Percentiles rank a stretch among this genome's conserved stretches.
Conservation (phyloP, 345 rosid species). For the Salix brachista region DNA sequence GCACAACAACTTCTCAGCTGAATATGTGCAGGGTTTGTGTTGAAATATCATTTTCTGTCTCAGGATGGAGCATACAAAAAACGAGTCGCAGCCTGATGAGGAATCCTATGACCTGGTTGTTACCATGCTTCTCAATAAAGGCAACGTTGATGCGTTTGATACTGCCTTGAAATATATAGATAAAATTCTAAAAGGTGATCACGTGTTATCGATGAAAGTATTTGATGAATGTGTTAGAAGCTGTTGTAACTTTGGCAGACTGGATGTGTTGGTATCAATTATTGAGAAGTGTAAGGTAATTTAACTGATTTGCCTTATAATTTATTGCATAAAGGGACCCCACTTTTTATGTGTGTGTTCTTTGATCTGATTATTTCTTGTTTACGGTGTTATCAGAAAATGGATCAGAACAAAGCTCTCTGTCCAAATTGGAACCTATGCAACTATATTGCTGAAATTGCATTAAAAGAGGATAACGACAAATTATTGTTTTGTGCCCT, state of each 20-base stretch:
- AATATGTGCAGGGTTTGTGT: background rate
- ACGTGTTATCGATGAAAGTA: slow-evolving; percentile 46
- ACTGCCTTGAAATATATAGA: slow-evolving; percentile 66
- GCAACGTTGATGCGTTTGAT: slow-evolving; percentile 36
- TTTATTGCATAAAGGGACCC: background rate
- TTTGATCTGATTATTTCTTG: slow-evolving; percentile 20
- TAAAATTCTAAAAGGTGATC: slow-evolving; percentile 53
- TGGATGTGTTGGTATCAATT: slow-evolving; percentile 62
- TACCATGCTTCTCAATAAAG: slow-evolving; percentile 43
- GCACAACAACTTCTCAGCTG: background rate
- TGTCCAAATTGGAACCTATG: slow-evolving; percentile 76
- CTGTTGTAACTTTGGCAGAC: slow-evolving; percentile 52
- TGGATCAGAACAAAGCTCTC: slow-evolving; percentile 79
- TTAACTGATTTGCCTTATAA: background rate
- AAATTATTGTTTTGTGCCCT: slow-evolving; percentile 68
- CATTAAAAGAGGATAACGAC: slow-evolving; percentile 69
- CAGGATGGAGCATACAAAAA: slow-evolving; percentile 83
- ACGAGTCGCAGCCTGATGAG: slow-evolving; percentile 78
- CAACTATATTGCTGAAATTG: slow-evolving; percentile 62
- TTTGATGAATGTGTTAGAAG: slow-evolving; percentile 54
- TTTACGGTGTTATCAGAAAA: slow-evolving; percentile 41
- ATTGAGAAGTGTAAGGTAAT: slow-evolving; percentile 91
- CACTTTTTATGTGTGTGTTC: background rate
- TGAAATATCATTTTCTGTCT: slow-evolving; percentile 11
- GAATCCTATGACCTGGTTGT: slow-evolving; percentile 72